Evolutionary conservation across 139 green algal species (phyloP), one percentile per base, ranked within the genome.

Genomic region (Raphidocelis subcapitata): DNA sequence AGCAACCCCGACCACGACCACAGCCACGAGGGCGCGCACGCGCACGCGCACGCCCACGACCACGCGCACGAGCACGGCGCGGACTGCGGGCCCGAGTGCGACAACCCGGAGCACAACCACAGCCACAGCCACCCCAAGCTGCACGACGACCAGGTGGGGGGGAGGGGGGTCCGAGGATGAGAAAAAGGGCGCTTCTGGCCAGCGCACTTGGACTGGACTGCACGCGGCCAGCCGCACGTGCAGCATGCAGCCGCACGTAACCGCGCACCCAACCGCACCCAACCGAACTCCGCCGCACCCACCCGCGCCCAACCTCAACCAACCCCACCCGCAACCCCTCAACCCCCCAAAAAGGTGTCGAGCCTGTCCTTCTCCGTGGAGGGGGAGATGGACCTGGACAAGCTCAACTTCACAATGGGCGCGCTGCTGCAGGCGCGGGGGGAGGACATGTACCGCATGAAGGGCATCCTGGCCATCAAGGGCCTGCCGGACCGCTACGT

Each of bases 391-490:
- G 92, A 99, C 77, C 80, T 98, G 16, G 90, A 98, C 47, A 94
- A 94, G 86, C 84, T 94, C 47, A 98, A 98, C 79, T 88, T 92
- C 73, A 95, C 90, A 74, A 85, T 98, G 77, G 91, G 92, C n/a
- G 83, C 86, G 24, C 77, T 98, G 68, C 79, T 98, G 31, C 79
- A 95, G 74, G 75, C 88, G 15, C 77, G 88, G 8, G 80, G 73
- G 24, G 92, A 99, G 64, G 94, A 98, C 79, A 75, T 99, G 16
- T 99, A 94, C 82, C 90, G 95, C 61, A 97, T 97, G 86, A 99
- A 99, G 91, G 95, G 95, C 41, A 87, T 97, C 65, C 78, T 97
- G 33, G 76, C 89, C 62, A 95, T 97, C 54, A 31, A 67, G 41
- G 54, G 28, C 23, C 26, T 72, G 33, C 54, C 28, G 29, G 44